These are phyloP conservation scores for Leucocoprinus leucothites DNA, from an alignment of 768 basidiomycete genomes.

Conservation along the genomic window DNA sequence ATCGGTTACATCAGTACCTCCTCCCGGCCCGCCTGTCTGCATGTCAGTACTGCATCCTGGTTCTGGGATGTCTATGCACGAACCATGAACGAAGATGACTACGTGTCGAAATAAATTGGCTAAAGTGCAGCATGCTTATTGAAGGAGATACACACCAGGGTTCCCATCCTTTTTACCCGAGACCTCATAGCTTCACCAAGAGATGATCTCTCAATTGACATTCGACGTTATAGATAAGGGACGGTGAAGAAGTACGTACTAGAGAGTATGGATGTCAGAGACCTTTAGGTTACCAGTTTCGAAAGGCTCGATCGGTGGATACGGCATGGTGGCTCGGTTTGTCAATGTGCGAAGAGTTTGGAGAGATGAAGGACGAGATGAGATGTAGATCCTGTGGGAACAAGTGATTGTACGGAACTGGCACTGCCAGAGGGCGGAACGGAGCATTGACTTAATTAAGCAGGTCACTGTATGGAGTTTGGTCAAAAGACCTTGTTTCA, in stretches of 20 bases:
- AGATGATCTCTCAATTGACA: neutral
- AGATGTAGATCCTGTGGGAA: constrained; percentile 1
- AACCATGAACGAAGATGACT: constrained; percentile 84
- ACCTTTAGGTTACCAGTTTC: constrained; percentile 66
- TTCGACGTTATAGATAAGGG: neutral
- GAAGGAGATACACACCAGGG: constrained; percentile 48
- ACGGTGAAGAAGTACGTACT: constrained; percentile 40
- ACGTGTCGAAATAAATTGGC: neutral
- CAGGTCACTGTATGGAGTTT: neutral
- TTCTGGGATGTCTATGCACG: constrained; percentile 10
- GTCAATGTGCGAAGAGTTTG: neutral
- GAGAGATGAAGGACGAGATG: neutral
- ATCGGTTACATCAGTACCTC: constrained; percentile 66
- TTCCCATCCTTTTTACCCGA: constrained; percentile 74
- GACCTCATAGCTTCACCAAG: constrained; percentile 64
- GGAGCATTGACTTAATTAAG: constrained; percentile 2
- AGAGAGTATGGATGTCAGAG: constrained; percentile 69
- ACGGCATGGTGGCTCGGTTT: constrained; percentile 36
- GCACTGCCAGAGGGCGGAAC: neutral
- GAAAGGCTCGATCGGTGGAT: constrained; percentile 66
- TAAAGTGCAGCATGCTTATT: neutral
- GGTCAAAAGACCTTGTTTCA: too few relatives aligned
- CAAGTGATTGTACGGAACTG: neutral
- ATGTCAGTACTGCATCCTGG: constrained; percentile 2
- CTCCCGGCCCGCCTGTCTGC: constrained; percentile 71